These are phyloP conservation scores for Pythium coloratum DNA, from an alignment of 352 stramenopile genomes.

Conservation along the genomic window DNA sequence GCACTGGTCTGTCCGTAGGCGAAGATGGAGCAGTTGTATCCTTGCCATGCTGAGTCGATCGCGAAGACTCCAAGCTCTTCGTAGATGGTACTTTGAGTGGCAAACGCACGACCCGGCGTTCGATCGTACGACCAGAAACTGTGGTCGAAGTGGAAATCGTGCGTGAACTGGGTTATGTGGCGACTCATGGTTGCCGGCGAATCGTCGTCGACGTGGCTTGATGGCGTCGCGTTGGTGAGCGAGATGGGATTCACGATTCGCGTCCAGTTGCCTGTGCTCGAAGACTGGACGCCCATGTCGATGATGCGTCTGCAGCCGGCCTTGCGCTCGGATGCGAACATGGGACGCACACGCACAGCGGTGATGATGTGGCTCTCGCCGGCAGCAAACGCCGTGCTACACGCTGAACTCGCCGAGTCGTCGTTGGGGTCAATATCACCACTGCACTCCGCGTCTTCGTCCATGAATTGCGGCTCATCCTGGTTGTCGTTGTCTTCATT, in stretches of 20 bases:
- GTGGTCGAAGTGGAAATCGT: slow-evolving; percentile 73
- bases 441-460: slow-evolving; percentile 5
- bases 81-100: slow-evolving; percentile 58
- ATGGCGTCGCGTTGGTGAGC: slow-evolving; percentile 24
- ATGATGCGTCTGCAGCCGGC: slow-evolving; percentile 55
- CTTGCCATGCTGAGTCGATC: slow-evolving; percentile 54
- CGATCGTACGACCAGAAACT: slow-evolving; percentile 75
- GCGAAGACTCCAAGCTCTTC: slow-evolving; percentile 54
- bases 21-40: slow-evolving; percentile 78
- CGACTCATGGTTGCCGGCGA: slow-evolving; percentile 7
- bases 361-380: slow-evolving; percentile 54
- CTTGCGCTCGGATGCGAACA: slow-evolving; percentile 65
- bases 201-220: neutral
- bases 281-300: slow-evolving; percentile 45
- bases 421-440: slow-evolving; percentile 7
- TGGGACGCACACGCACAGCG: slow-evolving; percentile 67
- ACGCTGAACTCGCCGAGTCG: slow-evolving; percentile 26
- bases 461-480: slow-evolving; percentile 5
- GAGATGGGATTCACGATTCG: slow-evolving; percentile 62
- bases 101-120: slow-evolving; percentile 28
- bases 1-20: slow-evolving; percentile 71
- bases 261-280: slow-evolving; percentile 36
- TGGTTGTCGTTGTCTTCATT: slow-evolving; percentile 22
- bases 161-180: slow-evolving; percentile 46
- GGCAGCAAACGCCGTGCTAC: slow-evolving; percentile 21